Percentiles rank a stretch among this genome's conserved stretches.
phyloP scores from a whole-genome alignment of 495 filamentous ascomycete species.

The Pyronema omphalodes region DNA sequence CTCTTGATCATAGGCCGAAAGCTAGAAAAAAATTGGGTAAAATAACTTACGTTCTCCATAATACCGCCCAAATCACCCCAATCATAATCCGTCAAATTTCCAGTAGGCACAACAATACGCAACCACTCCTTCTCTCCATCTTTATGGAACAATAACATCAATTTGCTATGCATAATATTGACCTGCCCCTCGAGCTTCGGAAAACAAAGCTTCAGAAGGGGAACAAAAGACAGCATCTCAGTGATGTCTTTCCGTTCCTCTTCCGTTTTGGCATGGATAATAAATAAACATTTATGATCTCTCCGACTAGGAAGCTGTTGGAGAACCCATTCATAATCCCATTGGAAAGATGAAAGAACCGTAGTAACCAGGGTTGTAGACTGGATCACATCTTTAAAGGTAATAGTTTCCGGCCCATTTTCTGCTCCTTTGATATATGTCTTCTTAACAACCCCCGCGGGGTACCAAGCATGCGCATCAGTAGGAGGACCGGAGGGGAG shows the following conservation, averaged over 20 bases:
- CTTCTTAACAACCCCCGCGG: conserved; percentile 58
- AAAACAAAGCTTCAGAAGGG: conserved; percentile 15
- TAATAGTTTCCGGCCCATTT: conserved; percentile 53
- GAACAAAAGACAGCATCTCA: conserved; percentile 6
- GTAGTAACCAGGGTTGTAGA: conserved; percentile 49
- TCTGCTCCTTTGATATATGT: conserved; percentile 46
- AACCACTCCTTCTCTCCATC: conserved; percentile 27
- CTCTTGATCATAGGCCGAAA: neutral
- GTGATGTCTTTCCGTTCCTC: conserved; percentile 9
- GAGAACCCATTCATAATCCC: conserved; percentile 60
- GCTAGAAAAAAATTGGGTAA: neutral
- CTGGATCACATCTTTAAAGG: conserved; percentile 77
- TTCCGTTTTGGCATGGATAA: conserved; percentile 47
- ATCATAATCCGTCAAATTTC: conserved; percentile 45
- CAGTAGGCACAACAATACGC: conserved; percentile 45
- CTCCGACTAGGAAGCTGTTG: conserved; percentile 34
- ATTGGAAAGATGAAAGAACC: conserved; percentile 70
- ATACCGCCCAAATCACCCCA: conserved; percentile 45
- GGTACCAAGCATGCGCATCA: conserved; percentile 26
- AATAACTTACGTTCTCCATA: conserved; percentile 43
- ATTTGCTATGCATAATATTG: conserved; percentile 55
- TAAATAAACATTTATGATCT: conserved; percentile 40
- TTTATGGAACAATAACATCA: conserved; percentile 49
- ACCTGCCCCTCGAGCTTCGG: conserved; percentile 49
- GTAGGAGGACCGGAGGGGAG: too few species aligned